Conservation (phyloP, 306 rosid genomes). For the Rosa lucieae region DNA sequence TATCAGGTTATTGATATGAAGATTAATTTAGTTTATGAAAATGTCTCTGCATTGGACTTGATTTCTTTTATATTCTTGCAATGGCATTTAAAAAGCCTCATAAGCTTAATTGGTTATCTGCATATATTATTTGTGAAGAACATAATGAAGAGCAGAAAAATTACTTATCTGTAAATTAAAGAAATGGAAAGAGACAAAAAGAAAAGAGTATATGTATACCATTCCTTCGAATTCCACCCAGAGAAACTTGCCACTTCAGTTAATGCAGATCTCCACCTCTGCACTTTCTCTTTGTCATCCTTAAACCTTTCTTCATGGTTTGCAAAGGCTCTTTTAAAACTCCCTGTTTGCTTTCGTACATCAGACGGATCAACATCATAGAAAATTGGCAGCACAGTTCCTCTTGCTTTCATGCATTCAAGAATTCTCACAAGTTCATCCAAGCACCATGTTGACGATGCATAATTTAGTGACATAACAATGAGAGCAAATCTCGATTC, state of each 20-base stretch:
- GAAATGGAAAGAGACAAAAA: too few relatives aligned
- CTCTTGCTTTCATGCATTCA: not conserved
- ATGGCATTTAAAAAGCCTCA: too few relatives aligned
- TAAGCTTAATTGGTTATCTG: not conserved
- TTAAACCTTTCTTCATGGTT: not conserved
- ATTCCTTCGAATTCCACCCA: not conserved
- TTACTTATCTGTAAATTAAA: too few relatives aligned
- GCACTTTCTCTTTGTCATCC: not conserved
- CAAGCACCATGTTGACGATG: constrained; percentile 27
- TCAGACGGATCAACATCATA: not conserved
- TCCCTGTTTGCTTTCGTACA: not conserved
- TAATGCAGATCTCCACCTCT: not conserved
- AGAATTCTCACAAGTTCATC: constrained; percentile 5
- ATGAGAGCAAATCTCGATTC: not conserved
- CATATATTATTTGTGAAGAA: too few relatives aligned
- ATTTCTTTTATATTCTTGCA: too few relatives aligned
- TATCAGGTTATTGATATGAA: not conserved
- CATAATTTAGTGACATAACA: constrained; percentile 7
- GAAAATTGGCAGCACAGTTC: not conserved
- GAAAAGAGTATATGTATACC: not conserved
- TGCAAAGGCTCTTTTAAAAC: not conserved
- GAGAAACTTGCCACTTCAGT: not conserved
- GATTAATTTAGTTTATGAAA: too few relatives aligned
- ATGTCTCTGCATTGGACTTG: too few relatives aligned
- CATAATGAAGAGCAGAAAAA: not conserved